phyloP scores from a whole-genome alignment of 2,329 filamentous ascomycete genomes.

The Chrysoporthe deuterocubensis region DNA sequence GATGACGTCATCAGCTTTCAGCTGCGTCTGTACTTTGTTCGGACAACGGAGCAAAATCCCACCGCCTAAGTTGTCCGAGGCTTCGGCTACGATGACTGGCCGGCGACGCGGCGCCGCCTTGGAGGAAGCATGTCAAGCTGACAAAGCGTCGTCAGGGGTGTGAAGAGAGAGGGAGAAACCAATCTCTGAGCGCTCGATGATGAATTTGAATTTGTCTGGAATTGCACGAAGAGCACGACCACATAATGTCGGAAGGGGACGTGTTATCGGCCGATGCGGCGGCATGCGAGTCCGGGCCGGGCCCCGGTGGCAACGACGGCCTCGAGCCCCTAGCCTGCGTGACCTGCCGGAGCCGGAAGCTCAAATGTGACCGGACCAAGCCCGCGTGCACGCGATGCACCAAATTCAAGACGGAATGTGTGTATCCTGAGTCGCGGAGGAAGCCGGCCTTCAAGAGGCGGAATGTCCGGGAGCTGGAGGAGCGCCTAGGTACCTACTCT shows the following conservation, averaged over 20 bases:
- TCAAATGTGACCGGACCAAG: conserved; percentile 82
- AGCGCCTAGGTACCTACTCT: conserved; percentile 70
- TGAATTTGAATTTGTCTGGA: neutral
- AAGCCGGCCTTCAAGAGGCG: conserved; percentile 87
- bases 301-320: conserved; percentile 20
- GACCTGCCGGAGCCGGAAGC: conserved; percentile 80
- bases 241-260: conserved; percentile 31
- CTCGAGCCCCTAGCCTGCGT: conserved; percentile 73
- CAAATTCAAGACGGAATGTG: conserved; percentile 74
- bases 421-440: conserved; percentile 86
- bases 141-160: neutral
- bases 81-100: neutral
- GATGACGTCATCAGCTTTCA: conserved; percentile 17
- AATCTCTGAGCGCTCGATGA: too few relatives aligned
- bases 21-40: conserved; percentile 1
- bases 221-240: neutral
- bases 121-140: neutral
- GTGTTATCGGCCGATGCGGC: conserved; percentile 22
- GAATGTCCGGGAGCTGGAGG: conserved; percentile 90
- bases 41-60: conserved; percentile 32
- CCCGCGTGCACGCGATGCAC: conserved; percentile 82
- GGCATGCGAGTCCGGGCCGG: conserved; percentile 20
- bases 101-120: neutral
- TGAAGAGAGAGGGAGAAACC: neutral
- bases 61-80: conserved; percentile 32